phyloP scores from a whole-genome alignment of 148 eudicot genomes.

The Vaccinium darrowii region DNA sequence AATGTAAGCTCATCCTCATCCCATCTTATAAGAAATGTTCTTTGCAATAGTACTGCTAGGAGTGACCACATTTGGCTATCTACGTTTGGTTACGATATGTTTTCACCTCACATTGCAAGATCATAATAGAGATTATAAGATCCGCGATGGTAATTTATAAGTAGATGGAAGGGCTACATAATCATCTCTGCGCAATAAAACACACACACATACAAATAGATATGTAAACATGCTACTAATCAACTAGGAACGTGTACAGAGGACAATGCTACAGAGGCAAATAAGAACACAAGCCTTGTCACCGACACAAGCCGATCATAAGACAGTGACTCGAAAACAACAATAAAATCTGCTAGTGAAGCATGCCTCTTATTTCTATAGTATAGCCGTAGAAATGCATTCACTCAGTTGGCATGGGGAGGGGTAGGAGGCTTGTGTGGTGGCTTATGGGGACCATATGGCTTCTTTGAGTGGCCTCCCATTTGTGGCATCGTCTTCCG shows the following conservation, averaged over 20 bases:
- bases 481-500: neutral
- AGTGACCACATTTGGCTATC: neutral
- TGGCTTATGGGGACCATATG: conserved; percentile 11
- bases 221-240: neutral
- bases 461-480: neutral
- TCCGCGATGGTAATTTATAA: neutral
- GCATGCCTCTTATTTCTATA: conserved; percentile 13
- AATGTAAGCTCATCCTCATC: neutral
- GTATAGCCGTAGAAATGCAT: no score
- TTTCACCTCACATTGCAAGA: neutral
- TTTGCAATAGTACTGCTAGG: neutral
- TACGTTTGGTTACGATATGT: neutral
- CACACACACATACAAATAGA: neutral
- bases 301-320: neutral
- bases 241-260: neutral
- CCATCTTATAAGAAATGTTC: neutral
- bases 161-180: neutral
- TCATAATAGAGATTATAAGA: neutral
- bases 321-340: neutral
- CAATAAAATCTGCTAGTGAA: neutral
- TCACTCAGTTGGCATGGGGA: conserved; percentile 5
- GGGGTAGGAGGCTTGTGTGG: conserved; percentile 5
- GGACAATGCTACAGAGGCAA: neutral
- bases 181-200: neutral
- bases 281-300: neutral